A percentile compares a stretch with the other conserved stretches of the same genome.
phyloP scores from a whole-genome alignment of 2,329 filamentous ascomycete genomes.

The Nigrograna mackinnonii region DNA sequence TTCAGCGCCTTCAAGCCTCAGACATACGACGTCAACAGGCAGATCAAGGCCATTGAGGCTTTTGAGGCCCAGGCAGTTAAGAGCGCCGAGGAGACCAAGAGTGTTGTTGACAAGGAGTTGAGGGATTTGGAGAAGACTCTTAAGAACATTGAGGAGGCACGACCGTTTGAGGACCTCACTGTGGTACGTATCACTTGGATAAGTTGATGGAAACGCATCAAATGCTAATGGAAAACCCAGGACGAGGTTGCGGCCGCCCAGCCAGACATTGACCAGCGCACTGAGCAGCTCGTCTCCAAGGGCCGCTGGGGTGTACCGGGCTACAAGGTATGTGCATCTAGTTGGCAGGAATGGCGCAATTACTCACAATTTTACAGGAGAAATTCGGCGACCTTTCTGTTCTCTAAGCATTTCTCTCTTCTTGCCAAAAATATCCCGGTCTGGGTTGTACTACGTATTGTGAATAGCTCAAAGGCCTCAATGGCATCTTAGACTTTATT shows the following conservation, averaged over 20 bases:
- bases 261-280: constrained; percentile 98
- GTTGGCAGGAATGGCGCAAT: no score
- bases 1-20: constrained; percentile 89
- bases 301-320: constrained; percentile 97
- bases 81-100: constrained; percentile 96
- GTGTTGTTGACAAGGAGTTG: constrained; percentile 92
- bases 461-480: constrained; percentile 41
- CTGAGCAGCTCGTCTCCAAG: constrained; percentile 90
- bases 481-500: constrained; percentile 33
- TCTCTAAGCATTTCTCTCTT: constrained; percentile 65
- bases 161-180: constrained; percentile 95
- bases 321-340: constrained; percentile 79
- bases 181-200: constrained; percentile 69
- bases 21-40: constrained; percentile 89
- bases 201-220: constrained; percentile 6
- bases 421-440: constrained; percentile 29
- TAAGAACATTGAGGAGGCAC: constrained; percentile 94
- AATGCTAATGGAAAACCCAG: constrained; percentile 52
- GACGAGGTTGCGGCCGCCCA: constrained; percentile 94
- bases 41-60: constrained; percentile 97
- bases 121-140: constrained; percentile 92
- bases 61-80: constrained; percentile 97
- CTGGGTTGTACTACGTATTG: constrained; percentile 45
- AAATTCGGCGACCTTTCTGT: constrained; percentile 97
- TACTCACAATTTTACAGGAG: constrained; percentile 72